Conservation (phyloP, 257 asterid genomes). For the Plantago elongata region DNA sequence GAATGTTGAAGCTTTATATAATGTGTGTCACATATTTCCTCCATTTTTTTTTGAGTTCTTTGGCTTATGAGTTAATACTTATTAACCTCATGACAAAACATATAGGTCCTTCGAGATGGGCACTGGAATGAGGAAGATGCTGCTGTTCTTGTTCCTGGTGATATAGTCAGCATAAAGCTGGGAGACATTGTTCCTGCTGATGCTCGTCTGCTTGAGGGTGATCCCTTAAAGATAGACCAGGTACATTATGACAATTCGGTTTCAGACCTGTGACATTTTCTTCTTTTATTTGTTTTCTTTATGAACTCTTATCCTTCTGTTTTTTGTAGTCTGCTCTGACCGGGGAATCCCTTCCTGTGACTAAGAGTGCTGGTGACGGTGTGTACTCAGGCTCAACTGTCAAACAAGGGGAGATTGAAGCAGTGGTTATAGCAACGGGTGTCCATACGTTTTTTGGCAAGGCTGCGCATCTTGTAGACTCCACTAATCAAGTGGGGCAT, state of each 20-base stretch:
- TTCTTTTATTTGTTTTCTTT: not conserved
- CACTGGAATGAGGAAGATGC: constrained; percentile 78
- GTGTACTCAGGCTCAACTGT: constrained; percentile 82
- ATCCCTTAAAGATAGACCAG: constrained; percentile 80
- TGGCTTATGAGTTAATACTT: not conserved
- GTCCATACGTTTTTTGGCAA: constrained; percentile 82
- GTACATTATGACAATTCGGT: constrained; percentile 22
- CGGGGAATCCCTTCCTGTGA: constrained; percentile 76
- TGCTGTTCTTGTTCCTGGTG: constrained; percentile 76
- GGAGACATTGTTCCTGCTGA: constrained; percentile 88
- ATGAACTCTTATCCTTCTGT: constrained; percentile 8
- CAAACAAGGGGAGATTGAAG: constrained; percentile 87
- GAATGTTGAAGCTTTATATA: not conserved
- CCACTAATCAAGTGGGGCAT: constrained; percentile 78
- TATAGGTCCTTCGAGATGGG: constrained; percentile 67
- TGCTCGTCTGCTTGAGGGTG: constrained; percentile 85
- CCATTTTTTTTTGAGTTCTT: not conserved
- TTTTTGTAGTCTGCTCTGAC: constrained; percentile 65
- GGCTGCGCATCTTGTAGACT: constrained; percentile 84
- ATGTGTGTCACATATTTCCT: not conserved
- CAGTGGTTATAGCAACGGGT: constrained; percentile 80
- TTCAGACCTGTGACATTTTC: constrained; percentile 8
- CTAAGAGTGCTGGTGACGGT: constrained; percentile 57
- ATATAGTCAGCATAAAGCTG: constrained; percentile 59
- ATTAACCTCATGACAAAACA: not conserved